These are phyloP conservation scores for Yarrowia sp. DNA, from an alignment of 805 yeast species.

Conservation along the genomic window DNA sequence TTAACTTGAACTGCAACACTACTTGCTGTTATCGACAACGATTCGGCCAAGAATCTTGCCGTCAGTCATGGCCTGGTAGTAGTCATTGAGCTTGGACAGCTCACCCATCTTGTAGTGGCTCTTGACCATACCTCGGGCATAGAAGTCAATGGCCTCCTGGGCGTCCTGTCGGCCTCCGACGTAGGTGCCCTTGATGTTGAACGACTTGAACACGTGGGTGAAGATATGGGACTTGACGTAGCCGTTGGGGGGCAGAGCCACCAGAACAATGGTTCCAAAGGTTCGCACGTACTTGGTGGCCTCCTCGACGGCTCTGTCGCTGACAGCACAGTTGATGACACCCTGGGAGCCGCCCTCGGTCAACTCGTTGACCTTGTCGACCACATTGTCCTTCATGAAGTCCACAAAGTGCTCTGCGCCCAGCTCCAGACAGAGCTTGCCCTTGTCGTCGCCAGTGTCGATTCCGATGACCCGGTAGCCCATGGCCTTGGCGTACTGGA, in stretches of 20 bases:
- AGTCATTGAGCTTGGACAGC: conserved; percentile 69
- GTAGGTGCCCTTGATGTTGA: conserved; percentile 78
- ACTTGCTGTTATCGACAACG: conserved; percentile 79
- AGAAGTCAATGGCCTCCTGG: conserved; percentile 79
- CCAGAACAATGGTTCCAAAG: conserved; percentile 72
- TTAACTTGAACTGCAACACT: conserved; percentile 42
- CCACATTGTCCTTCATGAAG: conserved; percentile 60
- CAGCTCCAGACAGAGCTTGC: conserved; percentile 57
- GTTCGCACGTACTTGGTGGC: conserved; percentile 68
- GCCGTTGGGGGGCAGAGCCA: conserved; percentile 83
- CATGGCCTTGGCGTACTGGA: conserved; percentile 80
- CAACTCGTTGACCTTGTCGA: conserved; percentile 59
- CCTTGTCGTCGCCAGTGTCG: conserved; percentile 74
- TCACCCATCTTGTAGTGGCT: conserved; percentile 80
- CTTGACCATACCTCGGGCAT: conserved; percentile 70
- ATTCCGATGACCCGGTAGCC: conserved; percentile 74
- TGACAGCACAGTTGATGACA: conserved; percentile 75
- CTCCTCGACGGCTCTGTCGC: conserved; percentile 68
- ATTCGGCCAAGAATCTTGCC: conserved; percentile 88
- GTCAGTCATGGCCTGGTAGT: conserved; percentile 78
- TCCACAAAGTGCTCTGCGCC: conserved; percentile 73
- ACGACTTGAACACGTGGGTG: conserved; percentile 73
- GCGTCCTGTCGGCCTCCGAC: conserved; percentile 91
- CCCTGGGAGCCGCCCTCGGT: conserved; percentile 81
- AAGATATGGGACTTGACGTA: conserved; percentile 72